Conservation (phyloP, 108 stramenopile species). For the Nitzschia inconspicua region DNA sequence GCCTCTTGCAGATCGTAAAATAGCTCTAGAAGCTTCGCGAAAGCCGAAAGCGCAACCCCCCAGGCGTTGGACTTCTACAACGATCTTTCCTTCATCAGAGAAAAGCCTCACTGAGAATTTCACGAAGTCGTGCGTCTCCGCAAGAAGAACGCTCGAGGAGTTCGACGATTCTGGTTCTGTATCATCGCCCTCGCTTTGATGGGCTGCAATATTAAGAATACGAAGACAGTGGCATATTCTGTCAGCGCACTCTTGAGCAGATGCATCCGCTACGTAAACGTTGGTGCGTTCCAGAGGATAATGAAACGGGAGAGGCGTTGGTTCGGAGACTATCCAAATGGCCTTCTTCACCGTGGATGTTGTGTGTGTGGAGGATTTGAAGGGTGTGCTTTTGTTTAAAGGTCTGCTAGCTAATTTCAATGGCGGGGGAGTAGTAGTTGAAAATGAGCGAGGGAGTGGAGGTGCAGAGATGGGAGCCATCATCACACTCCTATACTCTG, state of each 20-base stretch:
- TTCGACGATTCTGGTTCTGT: too few relatives aligned
- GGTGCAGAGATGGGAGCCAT: conserved; percentile 13
- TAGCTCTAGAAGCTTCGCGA: conserved; percentile 9
- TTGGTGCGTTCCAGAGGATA: conserved; percentile 23
- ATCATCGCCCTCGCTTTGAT: not conserved
- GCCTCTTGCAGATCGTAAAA: conserved; percentile 29
- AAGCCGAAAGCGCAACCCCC: conserved; percentile 22
- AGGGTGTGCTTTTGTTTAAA: not conserved
- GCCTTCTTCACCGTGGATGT: not conserved
- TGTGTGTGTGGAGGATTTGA: conserved; percentile 1
- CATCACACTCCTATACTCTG: conserved; percentile 27
- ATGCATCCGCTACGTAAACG: conserved; percentile 15
- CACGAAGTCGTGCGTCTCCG: conserved; percentile 11
- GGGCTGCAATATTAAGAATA: not conserved
- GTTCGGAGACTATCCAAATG: not conserved
- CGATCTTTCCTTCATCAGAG: conserved; percentile 11
- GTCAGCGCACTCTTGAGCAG: conserved; percentile 12
- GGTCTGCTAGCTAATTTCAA: too few relatives aligned
- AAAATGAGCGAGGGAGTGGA: conserved; percentile 5
- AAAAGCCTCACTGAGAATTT: conserved; percentile 17
- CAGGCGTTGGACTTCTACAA: conserved; percentile 27
- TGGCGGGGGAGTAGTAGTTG: too few relatives aligned
- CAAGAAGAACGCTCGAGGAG: conserved; percentile 16
- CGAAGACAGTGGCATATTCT: conserved; percentile 12
- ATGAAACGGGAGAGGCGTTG: conserved; percentile 5